Evolutionary conservation across 1,284 basidiomycete genomes (phyloP), one percentile per base, ranked within the genome.

Genomic region (Veloboletus limbatus): DNA sequence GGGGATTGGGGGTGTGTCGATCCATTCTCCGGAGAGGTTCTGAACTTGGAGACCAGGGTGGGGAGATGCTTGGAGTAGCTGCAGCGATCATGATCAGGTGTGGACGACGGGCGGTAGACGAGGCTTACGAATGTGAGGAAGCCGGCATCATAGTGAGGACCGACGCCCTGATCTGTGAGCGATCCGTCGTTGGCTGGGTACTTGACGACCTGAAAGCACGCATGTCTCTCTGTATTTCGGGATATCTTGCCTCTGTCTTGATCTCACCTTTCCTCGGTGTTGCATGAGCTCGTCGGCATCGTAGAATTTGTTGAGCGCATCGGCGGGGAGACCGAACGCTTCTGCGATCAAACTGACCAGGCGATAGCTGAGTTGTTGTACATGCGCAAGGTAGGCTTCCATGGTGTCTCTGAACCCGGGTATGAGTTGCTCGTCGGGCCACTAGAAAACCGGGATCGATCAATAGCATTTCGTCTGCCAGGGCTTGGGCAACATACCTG

Each of bases 1-100:
- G 0, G 69, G 70, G 11, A 73, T 67, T 2, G 78, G 77, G 14
- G 74, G 68, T 8, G 70, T 76, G 28, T 75, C 69, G 43, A 81
- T 72, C 78, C 77, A 78, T 43, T 68, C 59, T 1, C 75, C 76
- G 7, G 62, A 58, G 10, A 69, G 51, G 50, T 70, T 73, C 47
- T 73, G 73, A 13, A 72, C 73, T 57, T 75, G 59, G 27, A 60
- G 62, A 20, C 73, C 73, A 4, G 61, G 67, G 33, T 74, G 72
- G 1, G 63, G 54, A 7, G 71, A 72, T 1, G 65, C 71, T 60
- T 71, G 69, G n/a, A 75, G 63, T 20, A 73, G 63, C 69, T 73
- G 32, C 10, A 18, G 30, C 14, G 39, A 6, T n/a, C n/a, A n/a
- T 7, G 10, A 32, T 51, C 22, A 43, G 40, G n/a, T 6, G 6